A percentile compares a stretch with the other conserved stretches of the same genome.
phyloP scores from a whole-genome alignment of 179 eudicot genomes.

The Spergularia azorica region DNA sequence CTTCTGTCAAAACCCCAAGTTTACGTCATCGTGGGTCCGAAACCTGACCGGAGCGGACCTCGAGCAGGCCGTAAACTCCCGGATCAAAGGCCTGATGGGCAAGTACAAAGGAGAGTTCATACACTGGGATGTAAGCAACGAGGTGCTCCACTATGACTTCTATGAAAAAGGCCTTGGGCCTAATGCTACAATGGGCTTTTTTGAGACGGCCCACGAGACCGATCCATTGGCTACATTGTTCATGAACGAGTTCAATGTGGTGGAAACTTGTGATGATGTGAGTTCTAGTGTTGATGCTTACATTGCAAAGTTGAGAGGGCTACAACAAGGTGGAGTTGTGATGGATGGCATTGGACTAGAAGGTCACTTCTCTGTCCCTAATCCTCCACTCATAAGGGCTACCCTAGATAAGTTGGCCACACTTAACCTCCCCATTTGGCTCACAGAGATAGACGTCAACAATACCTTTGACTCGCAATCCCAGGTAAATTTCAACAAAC shows the following conservation, averaged over 20 bases:
- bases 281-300: slow-evolving; percentile 67
- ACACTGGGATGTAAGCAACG: slow-evolving; percentile 91
- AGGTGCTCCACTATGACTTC: slow-evolving; percentile 77
- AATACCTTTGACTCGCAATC: slow-evolving; percentile 43
- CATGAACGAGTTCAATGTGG: slow-evolving; percentile 83
- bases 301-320: slow-evolving; percentile 47
- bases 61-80: slow-evolving; percentile 46
- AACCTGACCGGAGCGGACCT: slow-evolving; percentile 59
- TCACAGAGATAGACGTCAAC: slow-evolving; percentile 77
- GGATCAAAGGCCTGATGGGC: slow-evolving; percentile 61
- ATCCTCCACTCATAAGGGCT: slow-evolving; percentile 69
- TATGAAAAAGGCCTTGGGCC: slow-evolving; percentile 65
- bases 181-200: slow-evolving; percentile 56
- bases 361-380: slow-evolving; percentile 70
- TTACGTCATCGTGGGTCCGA: slow-evolving; percentile 63
- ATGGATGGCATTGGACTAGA: slow-evolving; percentile 81
- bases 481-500: slow-evolving; percentile 43
- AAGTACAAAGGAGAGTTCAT: slow-evolving; percentile 69
- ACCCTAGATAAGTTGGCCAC: slow-evolving; percentile 72
- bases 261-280: slow-evolving; percentile 66
- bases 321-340: slow-evolving; percentile 50
- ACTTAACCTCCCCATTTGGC: slow-evolving; percentile 76
- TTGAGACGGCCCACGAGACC: slow-evolving; percentile 48
- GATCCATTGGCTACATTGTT: slow-evolving; percentile 76
- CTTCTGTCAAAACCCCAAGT: slow-evolving; percentile 78